phyloP scores from a whole-genome alignment of 2,329 filamentous ascomycete species.

The Diaporthe velutina region DNA sequence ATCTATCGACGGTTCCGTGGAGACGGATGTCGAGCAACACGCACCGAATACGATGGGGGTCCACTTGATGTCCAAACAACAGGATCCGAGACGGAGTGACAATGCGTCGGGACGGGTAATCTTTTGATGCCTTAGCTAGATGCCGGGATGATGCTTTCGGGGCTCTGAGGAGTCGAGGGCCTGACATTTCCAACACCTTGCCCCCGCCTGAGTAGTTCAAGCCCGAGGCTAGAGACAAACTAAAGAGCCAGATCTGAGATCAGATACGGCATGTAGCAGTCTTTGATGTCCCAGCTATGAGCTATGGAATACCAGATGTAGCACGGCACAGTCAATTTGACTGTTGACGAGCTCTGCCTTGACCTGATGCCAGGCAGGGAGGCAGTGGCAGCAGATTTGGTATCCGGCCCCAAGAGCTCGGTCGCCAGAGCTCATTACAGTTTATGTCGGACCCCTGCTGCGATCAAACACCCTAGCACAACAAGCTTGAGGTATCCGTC shows the following conservation, averaged over 20 bases:
- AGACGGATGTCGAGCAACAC: background rate
- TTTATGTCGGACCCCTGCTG: conserved; percentile 18
- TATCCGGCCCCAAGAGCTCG: conserved; percentile 17
- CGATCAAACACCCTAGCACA: conserved; percentile 16
- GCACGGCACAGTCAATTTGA: background rate
- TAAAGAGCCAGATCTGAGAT: background rate
- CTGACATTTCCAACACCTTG: background rate
- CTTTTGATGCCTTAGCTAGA: conserved; percentile 2
- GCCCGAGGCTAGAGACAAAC: background rate
- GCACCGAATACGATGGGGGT: conserved; percentile 1
- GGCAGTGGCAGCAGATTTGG: conserved; percentile 10
- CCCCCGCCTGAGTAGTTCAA: background rate
- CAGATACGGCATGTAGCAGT: background rate
- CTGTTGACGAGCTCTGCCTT: background rate
- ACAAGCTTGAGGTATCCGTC: conserved; percentile 26
- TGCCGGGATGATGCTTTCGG: conserved; percentile 29
- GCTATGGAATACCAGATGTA: background rate
- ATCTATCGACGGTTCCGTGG: conserved; percentile 2
- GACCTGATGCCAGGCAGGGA: background rate
- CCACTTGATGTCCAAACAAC: conserved; percentile 2
- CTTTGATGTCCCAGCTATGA: background rate
- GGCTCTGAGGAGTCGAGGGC: background rate
- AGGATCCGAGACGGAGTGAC: conserved; percentile 13
- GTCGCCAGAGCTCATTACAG: conserved; percentile 3
- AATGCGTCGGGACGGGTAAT: conserved; percentile 17